phyloP scores from a whole-genome alignment of 768 basidiomycete species.

The Suillus discolor region DNA sequence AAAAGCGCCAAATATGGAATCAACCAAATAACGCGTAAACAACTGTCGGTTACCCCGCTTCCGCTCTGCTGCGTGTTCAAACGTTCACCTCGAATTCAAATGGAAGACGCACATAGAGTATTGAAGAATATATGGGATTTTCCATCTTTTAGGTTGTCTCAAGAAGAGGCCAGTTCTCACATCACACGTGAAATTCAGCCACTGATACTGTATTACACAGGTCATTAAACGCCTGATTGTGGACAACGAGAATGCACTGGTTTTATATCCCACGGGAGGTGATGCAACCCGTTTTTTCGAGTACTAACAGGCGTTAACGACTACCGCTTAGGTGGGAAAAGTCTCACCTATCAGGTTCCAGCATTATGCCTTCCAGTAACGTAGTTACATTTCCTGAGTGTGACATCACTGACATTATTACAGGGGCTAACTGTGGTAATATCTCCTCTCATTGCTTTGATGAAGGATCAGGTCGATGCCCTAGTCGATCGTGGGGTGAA shows the following conservation, averaged over 20 bases:
- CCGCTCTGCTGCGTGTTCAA: background rate
- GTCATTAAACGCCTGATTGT: constrained; percentile 42
- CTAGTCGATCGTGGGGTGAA: constrained; percentile 35
- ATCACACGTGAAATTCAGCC: background rate
- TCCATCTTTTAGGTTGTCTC: constrained; percentile 38
- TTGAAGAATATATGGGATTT: constrained; percentile 40
- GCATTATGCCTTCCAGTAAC: constrained; percentile 39
- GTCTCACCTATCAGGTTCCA: constrained; percentile 42
- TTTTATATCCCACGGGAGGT: constrained; percentile 44
- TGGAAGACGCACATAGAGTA: constrained; percentile 37
- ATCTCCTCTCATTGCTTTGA: constrained; percentile 37
- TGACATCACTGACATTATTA: background rate
- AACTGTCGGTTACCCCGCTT: background rate
- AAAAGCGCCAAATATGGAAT: background rate
- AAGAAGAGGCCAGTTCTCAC: constrained; percentile 33
- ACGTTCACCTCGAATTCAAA: constrained; percentile 11
- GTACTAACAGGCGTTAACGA: background rate
- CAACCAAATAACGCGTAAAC: background rate
- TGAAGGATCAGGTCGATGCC: constrained; percentile 44
- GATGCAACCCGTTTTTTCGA: background rate
- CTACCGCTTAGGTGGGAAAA: constrained; percentile 35
- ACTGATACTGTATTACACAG: constrained; percentile 15
- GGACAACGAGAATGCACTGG: constrained; percentile 43
- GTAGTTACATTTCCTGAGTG: background rate
- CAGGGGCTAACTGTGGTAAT: constrained; percentile 39